Evolutionary conservation across 176 grass and related monocot species (phyloP), one percentile per base, ranked within the genome.

Genomic region (Phoenix roebelenii): DNA sequence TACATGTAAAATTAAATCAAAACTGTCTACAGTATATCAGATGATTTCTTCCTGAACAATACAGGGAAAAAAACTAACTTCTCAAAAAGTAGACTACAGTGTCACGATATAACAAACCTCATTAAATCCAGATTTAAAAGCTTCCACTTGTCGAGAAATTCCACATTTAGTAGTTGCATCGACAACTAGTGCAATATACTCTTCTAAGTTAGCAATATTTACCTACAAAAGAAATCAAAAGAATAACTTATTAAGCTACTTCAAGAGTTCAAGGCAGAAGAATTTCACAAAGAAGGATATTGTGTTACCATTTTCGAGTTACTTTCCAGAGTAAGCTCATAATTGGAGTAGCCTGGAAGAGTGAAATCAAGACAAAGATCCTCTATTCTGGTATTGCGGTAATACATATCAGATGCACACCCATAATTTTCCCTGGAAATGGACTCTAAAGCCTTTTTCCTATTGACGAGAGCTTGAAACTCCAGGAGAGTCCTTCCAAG

Each of bases 91-190:
- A 44, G 35, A 44, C 35, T 44, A 44, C 1, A 44, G 10, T 44
- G 35, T 12, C 35, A 44, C 10, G 5, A 44, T 14, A 12, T 44
- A 62, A 22, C 54, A 82, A 63, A 98, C 94, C 94, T 98, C 82
- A 81, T 83, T 83, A 72, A 98, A 93, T 81, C 94, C 94, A 51
- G 79, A 89, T 50, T 85, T 83, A 58, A 98, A 93, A 64, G 85
- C 79, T 25, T 89, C 85, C 64, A 98, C 22, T 62, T 98, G 88
- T 63, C 70, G 85, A 50, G 59, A 50, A 55, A 98, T 85, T 52
- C 88, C 88, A 64, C 64, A 77, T 77, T 63, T 88, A 51, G 73
- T 67, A 0, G 84, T 92, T 76, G 84, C 88, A 52, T 92, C 93
- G 51, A 88, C 76, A 81, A 87, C 84, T 63, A 74, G 57, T 20